phyloP scores from a whole-genome alignment of 2,329 filamentous ascomycete genomes.

The Polytolypa hystricis region DNA sequence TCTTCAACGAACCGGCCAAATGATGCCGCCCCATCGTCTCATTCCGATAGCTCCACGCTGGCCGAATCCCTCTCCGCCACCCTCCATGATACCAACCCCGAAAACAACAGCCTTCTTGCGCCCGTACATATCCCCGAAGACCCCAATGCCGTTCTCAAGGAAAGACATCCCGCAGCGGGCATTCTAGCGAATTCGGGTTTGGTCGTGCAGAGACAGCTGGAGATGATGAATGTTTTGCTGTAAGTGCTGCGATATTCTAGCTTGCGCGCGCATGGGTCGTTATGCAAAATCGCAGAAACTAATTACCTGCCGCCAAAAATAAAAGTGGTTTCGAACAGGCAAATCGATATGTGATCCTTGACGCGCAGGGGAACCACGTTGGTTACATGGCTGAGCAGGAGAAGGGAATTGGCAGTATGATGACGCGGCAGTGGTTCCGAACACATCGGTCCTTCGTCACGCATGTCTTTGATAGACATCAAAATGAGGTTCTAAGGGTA shows the following conservation, averaged over 20 bases:
- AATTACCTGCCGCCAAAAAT: not conserved
- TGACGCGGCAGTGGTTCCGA: constrained; percentile 49
- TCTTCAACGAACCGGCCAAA: not conserved
- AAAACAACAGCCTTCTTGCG: constrained; percentile 43
- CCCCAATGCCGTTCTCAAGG: constrained; percentile 46
- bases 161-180: constrained; percentile 45
- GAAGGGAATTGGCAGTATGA: constrained; percentile 44
- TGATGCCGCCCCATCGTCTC: not conserved
- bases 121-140: constrained; percentile 53
- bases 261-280: too few relatives aligned
- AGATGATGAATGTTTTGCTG: constrained; percentile 55
- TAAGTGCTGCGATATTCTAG: constrained; percentile 16
- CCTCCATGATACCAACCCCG: constrained; percentile 34
- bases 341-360: constrained; percentile 55
- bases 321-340: constrained; percentile 52
- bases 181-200: constrained; percentile 51
- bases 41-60: not conserved
- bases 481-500: constrained; percentile 48
- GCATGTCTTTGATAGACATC: constrained; percentile 51
- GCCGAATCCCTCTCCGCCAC: constrained; percentile 17
- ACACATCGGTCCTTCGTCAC: constrained; percentile 55
- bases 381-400: constrained; percentile 56
- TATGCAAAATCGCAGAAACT: too few relatives aligned
- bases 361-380: constrained; percentile 51
- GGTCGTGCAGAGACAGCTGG: constrained; percentile 51